A percentile compares a stretch with the other conserved stretches of the same genome.
These are phyloP conservation scores for Chrysoporthe puriensis DNA, from an alignment of 2,329 filamentous ascomycete genomes.

Conservation along the genomic window DNA sequence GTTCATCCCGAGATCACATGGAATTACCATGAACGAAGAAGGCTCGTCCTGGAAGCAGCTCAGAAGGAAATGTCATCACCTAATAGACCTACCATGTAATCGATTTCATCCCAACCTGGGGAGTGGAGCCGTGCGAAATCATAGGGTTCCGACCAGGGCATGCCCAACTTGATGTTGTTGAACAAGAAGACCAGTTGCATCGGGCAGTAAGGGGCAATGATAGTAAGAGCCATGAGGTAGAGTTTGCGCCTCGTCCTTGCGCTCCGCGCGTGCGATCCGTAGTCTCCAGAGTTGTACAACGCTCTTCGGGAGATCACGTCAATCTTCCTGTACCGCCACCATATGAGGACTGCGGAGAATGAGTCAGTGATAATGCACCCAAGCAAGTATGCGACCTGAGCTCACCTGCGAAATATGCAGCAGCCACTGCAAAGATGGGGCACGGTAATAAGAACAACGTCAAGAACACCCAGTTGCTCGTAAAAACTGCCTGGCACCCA, in stretches of 20 bases:
- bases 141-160: slow-evolving; percentile 41
- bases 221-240: slow-evolving; percentile 58
- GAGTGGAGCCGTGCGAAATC: slow-evolving; percentile 48
- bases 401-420: slow-evolving; percentile 55
- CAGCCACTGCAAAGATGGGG: slow-evolving; percentile 46
- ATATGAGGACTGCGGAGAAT: slow-evolving; percentile 20
- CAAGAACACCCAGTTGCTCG: slow-evolving; percentile 51
- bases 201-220: slow-evolving; percentile 56
- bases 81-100: slow-evolving; percentile 38
- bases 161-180: slow-evolving; percentile 44
- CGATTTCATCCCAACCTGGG: slow-evolving; percentile 51
- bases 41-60: neutral
- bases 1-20: neutral
- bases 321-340: slow-evolving; percentile 50
- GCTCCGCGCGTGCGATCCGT: slow-evolving; percentile 45
- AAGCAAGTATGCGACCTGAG: slow-evolving; percentile 18
- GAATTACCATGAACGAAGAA: too few species aligned
- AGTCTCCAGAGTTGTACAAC: slow-evolving; percentile 42
- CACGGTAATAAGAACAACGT: slow-evolving; percentile 53
- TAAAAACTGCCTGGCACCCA: slow-evolving; percentile 52
- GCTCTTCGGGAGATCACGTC: slow-evolving; percentile 45
- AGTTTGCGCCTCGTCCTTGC: slow-evolving; percentile 55
- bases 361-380: neutral
- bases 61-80: too few species aligned
- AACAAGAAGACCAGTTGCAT: slow-evolving; percentile 47